A percentile compares a stretch with the other conserved stretches of the same genome.
These are phyloP conservation scores for Hypoxylon crocopeplum DNA, from an alignment of 495 filamentous ascomycete genomes.

Conservation along the genomic window DNA sequence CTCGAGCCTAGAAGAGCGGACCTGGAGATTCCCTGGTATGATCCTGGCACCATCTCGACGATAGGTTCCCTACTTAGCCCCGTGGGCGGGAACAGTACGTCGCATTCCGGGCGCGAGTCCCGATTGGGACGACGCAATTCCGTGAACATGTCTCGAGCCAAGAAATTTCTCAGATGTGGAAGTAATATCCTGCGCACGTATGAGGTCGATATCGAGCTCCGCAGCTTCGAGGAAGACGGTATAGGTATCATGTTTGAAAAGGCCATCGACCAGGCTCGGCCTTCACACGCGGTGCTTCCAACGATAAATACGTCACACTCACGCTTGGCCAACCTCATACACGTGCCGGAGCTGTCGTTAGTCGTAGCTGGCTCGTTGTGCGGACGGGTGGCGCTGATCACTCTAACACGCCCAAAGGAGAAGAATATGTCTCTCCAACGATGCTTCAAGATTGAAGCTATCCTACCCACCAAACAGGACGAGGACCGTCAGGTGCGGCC, in stretches of 20 bases:
- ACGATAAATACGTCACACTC: slow-evolving; percentile 56
- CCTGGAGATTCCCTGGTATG: slow-evolving; percentile 11
- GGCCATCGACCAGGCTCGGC: slow-evolving; percentile 53
- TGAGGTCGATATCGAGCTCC: slow-evolving; percentile 63
- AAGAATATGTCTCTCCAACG: slow-evolving; percentile 27
- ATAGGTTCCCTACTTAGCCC: too few species aligned
- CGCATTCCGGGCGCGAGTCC: too few species aligned
- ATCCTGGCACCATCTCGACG: not conserved
- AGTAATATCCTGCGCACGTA: slow-evolving; percentile 64
- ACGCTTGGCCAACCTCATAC: slow-evolving; percentile 77
- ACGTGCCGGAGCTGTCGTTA: slow-evolving; percentile 80
- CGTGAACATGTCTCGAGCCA: not conserved
- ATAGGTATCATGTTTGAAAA: slow-evolving; percentile 51
- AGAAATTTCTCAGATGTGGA: slow-evolving; percentile 10
- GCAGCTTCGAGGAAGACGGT: slow-evolving; percentile 51
- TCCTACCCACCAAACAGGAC: slow-evolving; percentile 50
- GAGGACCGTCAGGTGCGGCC: slow-evolving; percentile 46
- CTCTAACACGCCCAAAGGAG: slow-evolving; percentile 62
- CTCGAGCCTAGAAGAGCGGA: slow-evolving; percentile 12
- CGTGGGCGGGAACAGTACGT: too few species aligned
- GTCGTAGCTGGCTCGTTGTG: slow-evolving; percentile 74
- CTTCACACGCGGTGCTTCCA: slow-evolving; percentile 51
- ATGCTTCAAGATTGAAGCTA: slow-evolving; percentile 53
- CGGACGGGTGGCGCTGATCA: slow-evolving; percentile 77
- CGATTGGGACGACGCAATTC: not conserved